These are phyloP conservation scores for Lachnellula hyalina DNA, from an alignment of 2,329 filamentous ascomycete species.

Conservation along the genomic window DNA sequence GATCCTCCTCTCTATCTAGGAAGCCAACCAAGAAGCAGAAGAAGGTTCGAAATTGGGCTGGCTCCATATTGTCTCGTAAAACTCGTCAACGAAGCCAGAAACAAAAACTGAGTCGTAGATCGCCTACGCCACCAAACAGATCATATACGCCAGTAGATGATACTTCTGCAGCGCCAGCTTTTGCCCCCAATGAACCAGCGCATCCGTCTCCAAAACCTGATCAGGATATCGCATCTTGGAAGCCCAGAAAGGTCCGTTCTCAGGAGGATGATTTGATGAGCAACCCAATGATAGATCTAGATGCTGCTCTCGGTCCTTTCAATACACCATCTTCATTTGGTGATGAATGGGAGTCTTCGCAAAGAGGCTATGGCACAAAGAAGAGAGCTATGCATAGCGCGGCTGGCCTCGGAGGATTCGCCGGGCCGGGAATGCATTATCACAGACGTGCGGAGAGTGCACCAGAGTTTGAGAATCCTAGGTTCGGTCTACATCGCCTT, in stretches of 20 bases:
- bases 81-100: conserved; percentile 40
- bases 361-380: conserved; percentile 46
- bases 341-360: conserved; percentile 62
- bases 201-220: conserved; percentile 13
- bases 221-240: conserved; percentile 32
- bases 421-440: conserved; percentile 66
- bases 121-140: conserved; percentile 39
- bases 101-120: conserved; percentile 35
- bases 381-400: conserved; percentile 74
- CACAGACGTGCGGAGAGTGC: conserved; percentile 76
- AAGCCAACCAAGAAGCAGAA: conserved; percentile 53
- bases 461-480: conserved; percentile 69
- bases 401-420: conserved; percentile 63
- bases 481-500: conserved; percentile 54
- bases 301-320: conserved; percentile 88
- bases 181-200: conserved; percentile 17
- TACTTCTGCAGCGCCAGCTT: conserved; percentile 13
- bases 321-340: conserved; percentile 68
- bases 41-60: conserved; percentile 64
- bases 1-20: conserved; percentile 27
- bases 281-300: conserved; percentile 78
- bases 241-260: conserved; percentile 34
- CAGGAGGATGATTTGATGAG: conserved; percentile 61
- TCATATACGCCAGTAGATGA: conserved; percentile 29
- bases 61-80: conserved; percentile 45